These are phyloP conservation scores for Schwanniomyces sp. DNA, from an alignment of 805 yeast genomes.

Conservation along the genomic window DNA sequence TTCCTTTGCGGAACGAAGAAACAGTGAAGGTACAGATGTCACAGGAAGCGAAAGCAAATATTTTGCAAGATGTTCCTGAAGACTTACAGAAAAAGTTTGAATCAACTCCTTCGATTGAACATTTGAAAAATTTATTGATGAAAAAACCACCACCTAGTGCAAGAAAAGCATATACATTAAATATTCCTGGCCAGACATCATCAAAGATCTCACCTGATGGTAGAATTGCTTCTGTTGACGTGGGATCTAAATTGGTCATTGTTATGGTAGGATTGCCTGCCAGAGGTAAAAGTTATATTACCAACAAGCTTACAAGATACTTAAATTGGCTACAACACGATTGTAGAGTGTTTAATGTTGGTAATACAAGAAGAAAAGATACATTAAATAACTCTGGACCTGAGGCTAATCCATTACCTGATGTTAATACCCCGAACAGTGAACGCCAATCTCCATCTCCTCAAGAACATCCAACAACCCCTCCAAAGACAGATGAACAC, in stretches of 20 bases:
- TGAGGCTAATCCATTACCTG: slow-evolving; percentile 58
- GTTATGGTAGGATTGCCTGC: slow-evolving; percentile 98
- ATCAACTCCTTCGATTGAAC: slow-evolving; percentile 42
- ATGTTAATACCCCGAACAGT: slow-evolving; percentile 35
- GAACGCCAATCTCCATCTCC: slow-evolving; percentile 19
- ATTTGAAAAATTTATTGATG: slow-evolving; percentile 32
- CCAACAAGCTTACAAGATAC: slow-evolving; percentile 87
- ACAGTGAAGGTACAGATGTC: slow-evolving; percentile 8
- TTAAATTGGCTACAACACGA: slow-evolving; percentile 93
- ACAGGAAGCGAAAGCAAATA: slow-evolving; percentile 26
- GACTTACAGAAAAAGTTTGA: slow-evolving; percentile 36
- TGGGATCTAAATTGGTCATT: slow-evolving; percentile 81
- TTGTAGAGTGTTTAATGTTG: slow-evolving; percentile 90
- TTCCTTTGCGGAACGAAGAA: neutral
- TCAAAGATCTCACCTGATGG: slow-evolving; percentile 80
- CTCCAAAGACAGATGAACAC: slow-evolving; percentile 38
- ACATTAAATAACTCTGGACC: slow-evolving; percentile 63
- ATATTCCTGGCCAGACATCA: slow-evolving; percentile 89
- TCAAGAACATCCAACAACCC: slow-evolving; percentile 1
- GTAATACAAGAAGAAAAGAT: slow-evolving; percentile 86
- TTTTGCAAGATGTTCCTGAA: slow-evolving; percentile 32
- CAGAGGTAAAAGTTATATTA: slow-evolving; percentile 89
- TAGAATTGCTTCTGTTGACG: slow-evolving; percentile 59
- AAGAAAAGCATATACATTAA: slow-evolving; percentile 77
- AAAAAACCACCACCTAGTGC: slow-evolving; percentile 39